Evolutionary conservation across 768 basidiomycete genomes (phyloP), one percentile per base, ranked within the genome.

Genomic region (Lentinula guzmanii): DNA sequence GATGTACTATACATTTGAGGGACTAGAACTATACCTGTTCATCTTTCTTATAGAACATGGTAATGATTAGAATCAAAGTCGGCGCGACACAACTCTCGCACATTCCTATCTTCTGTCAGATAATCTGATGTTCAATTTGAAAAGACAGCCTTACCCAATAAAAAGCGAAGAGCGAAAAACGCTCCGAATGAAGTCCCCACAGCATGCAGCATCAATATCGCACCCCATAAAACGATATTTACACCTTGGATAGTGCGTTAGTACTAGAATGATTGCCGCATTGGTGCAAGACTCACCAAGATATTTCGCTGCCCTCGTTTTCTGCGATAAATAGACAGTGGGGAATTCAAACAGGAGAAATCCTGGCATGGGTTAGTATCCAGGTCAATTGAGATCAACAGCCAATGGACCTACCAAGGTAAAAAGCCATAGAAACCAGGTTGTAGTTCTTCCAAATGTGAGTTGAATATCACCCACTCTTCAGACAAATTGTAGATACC

Each of bases 1-100:
- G 37, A 39, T 8, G 1, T 13, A 39, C 5, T 15, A 35, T 21
- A 18, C 11, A 46, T 6, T 18, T 4, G 24, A 7, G 16, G 39
- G 18, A 28, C 4, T 21, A 6, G 5, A 24, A 5, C 16, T 65
- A 35, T 50, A 77, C 81, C 75, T 87, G 85, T 65, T 87, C 86
- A 55, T 84, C 74, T 71, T 86, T 87, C 75, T 82, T 84, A 72
- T 86, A 87, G 67, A 86, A 87, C 81, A 86, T 85, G 9, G 83
- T 81, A 45, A 86, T 78, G 42, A 87, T 78, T 56, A 86, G 71
- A 69, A 88, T 83, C 37, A 87, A 73, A 65, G 79, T 83, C 0
- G 86, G 86, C 4, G 84, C 79, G 13, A 87, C 86, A 65, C 85
- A 86, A 63, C 78, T 79, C 69, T 89, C 86, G 66, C 82, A 82